Evolutionary conservation across 345 rosid genomes (phyloP).

Genomic region (Populus deltoides): DNA sequence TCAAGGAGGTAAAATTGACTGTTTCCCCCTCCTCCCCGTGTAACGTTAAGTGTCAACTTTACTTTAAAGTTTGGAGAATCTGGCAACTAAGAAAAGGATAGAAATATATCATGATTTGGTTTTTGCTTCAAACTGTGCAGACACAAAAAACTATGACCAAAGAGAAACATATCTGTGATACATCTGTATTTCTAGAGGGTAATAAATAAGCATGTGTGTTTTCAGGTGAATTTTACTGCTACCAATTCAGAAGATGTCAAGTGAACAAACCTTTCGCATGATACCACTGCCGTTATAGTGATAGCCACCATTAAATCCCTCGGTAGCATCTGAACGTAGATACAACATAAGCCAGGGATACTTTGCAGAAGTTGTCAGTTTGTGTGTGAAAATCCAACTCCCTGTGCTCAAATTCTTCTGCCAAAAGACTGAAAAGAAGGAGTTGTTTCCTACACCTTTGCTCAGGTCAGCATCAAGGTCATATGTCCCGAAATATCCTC

Average conservation of each 20-base stretch:
- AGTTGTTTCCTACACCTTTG: conserved; percentile 8
- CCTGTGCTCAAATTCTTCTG: conserved; percentile 18
- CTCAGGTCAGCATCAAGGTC: conserved; percentile 27
- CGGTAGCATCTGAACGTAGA: conserved; percentile 25
- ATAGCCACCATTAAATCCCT: conserved; percentile 29
- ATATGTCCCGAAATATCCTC: conserved; percentile 26
- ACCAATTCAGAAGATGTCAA: not conserved
- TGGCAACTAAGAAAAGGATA: conserved; percentile 17
- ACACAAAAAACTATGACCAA: not conserved
- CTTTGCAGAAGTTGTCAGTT: conserved; percentile 19
- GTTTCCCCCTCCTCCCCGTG: conserved; percentile 21
- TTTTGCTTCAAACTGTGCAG: not conserved
- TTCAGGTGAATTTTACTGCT: not conserved
- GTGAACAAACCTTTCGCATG: conserved; percentile 26
- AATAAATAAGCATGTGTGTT: conserved; percentile 1
- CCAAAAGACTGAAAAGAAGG: conserved; percentile 25
- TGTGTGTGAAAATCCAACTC: conserved; percentile 26
- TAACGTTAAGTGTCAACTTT: conserved; percentile 20
- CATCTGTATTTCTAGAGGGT: not conserved
- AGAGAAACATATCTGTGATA: not conserved
- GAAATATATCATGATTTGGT: not conserved
- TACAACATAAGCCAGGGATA: conserved; percentile 32
- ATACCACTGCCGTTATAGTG: conserved; percentile 26
- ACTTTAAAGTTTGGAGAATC: conserved; percentile 30
- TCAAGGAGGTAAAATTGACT: conserved; percentile 30